Percentiles rank a stretch among this genome's conserved stretches.
Conservation (phyloP, 192 early-diverging fungal species). For the Phycomyces nitens region DNA sequence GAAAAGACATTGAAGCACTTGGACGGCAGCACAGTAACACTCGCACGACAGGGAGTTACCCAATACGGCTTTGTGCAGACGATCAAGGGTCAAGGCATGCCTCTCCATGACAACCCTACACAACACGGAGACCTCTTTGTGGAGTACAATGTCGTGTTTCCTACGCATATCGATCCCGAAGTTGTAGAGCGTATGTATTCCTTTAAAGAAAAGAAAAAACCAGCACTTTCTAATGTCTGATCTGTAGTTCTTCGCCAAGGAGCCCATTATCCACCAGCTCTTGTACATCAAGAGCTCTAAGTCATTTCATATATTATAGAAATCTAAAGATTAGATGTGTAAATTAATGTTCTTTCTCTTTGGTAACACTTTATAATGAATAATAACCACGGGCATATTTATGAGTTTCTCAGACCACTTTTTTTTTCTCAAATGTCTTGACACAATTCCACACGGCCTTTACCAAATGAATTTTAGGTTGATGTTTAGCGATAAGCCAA, state of each 20-base stretch:
- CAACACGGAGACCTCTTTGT: slow-evolving; percentile 81
- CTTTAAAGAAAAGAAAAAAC: not conserved
- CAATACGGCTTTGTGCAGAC: slow-evolving; percentile 75
- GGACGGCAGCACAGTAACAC: slow-evolving; percentile 70
- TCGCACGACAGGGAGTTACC: slow-evolving; percentile 47
- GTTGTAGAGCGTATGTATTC: slow-evolving; percentile 32
- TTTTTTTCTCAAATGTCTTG: too few species aligned
- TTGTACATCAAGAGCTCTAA: slow-evolving; percentile 4
- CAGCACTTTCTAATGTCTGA: not conserved
- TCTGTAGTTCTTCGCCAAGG: not conserved
- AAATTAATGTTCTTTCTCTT: too few species aligned
- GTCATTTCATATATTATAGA: not conserved
- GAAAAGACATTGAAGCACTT: slow-evolving; percentile 70
- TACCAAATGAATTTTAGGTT: too few species aligned
- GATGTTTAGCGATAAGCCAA: too few species aligned
- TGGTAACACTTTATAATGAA: too few species aligned
- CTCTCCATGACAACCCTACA: slow-evolving; percentile 51
- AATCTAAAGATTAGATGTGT: not conserved
- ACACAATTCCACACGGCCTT: too few species aligned
- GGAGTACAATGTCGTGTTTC: slow-evolving; percentile 84
- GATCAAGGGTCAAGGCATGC: slow-evolving; percentile 89
- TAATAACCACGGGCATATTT: too few species aligned
- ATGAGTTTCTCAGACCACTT: too few species aligned
- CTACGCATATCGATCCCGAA: slow-evolving; percentile 48
- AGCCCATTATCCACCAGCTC: not conserved